Conservation (phyloP, 2,329 filamentous ascomycete species). For the Pseudopyricularia cyperi region DNA sequence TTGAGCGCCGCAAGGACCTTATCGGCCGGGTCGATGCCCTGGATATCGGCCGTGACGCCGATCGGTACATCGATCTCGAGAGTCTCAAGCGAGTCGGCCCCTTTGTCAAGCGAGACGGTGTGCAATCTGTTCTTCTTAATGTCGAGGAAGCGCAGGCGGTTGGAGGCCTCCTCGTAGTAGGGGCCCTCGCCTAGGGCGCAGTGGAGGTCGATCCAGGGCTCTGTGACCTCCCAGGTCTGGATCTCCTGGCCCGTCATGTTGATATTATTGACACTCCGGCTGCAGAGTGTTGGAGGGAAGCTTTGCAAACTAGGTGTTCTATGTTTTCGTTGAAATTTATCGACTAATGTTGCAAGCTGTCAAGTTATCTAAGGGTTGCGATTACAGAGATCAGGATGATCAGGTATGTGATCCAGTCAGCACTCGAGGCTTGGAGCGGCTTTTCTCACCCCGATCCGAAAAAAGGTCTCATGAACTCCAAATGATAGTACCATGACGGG, state of each 20-base stretch:
- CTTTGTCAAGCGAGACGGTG: constrained; percentile 51
- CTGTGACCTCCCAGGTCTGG: constrained; percentile 35
- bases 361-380: too few species aligned
- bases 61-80: constrained; percentile 39
- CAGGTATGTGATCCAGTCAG: too few species aligned
- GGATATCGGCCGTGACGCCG: constrained; percentile 68
- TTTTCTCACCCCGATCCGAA: neutral
- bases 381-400: too few species aligned
- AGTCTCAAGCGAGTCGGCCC: constrained; percentile 50
- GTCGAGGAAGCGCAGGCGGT: constrained; percentile 66
- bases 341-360: too few species aligned
- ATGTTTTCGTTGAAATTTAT: too few species aligned
- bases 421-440: too few species aligned
- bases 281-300: neutral
- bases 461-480: neutral
- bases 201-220: constrained; percentile 47
- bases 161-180: constrained; percentile 53
- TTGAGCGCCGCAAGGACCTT: constrained; percentile 71
- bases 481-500: neutral
- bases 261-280: too few species aligned
- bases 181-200: constrained; percentile 63
- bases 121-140: constrained; percentile 68
- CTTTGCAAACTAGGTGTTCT: too few species aligned
- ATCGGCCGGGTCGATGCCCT: constrained; percentile 44
- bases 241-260: constrained; percentile 20